Percentiles rank a stretch among this genome's conserved stretches.
These are phyloP conservation scores for Neonectria faginata DNA, from an alignment of 2,329 filamentous ascomycete genomes.

Conservation along the genomic window DNA sequence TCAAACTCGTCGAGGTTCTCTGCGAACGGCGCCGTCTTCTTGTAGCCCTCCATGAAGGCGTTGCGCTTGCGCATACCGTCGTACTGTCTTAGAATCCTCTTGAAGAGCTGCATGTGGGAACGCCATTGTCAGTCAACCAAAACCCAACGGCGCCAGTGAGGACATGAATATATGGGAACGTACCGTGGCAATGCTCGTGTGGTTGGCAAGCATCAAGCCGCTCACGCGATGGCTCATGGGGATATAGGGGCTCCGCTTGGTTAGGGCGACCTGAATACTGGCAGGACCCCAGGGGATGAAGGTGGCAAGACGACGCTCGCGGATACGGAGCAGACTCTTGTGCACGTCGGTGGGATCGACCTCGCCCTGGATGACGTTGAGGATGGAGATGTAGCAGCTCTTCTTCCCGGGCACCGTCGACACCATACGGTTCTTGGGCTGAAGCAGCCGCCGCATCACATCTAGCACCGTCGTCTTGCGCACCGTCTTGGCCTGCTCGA, in stretches of 20 bases:
- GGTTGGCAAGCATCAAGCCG: slow-evolving; percentile 97
- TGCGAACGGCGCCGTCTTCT: slow-evolving; percentile 92
- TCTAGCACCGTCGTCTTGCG: slow-evolving; percentile 98
- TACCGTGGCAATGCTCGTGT: slow-evolving; percentile 94
- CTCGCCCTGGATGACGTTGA: slow-evolving; percentile 99
- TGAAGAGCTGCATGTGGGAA: slow-evolving; percentile 76
- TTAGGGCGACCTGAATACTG: slow-evolving; percentile 96
- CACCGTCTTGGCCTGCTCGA: slow-evolving; percentile 96
- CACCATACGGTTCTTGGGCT: slow-evolving; percentile 99
- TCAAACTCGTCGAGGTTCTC: slow-evolving; percentile 96
- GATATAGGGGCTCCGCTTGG: slow-evolving; percentile 96
- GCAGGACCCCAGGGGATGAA: slow-evolving; percentile 99
- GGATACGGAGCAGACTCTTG: slow-evolving; percentile 95
- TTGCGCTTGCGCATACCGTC: slow-evolving; percentile 95
- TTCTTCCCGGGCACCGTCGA: slow-evolving; percentile 95
- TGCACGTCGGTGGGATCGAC: slow-evolving; percentile 98
- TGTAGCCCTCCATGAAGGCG: slow-evolving; percentile 95
- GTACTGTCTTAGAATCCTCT: slow-evolving; percentile 91
- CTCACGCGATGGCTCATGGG: slow-evolving; percentile 94
- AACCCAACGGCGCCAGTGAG: background rate
- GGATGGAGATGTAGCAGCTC: slow-evolving; percentile 98
- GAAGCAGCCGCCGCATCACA: slow-evolving; percentile 93
- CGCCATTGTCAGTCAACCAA: slow-evolving; percentile 14
- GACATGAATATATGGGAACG: slow-evolving; percentile 43
- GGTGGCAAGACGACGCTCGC: slow-evolving; percentile 90